A percentile compares a stretch with the other conserved stretches of the same genome.
phyloP scores from a whole-genome alignment of 192 early-diverging fungal species.

The Thamnidium elegans region DNA sequence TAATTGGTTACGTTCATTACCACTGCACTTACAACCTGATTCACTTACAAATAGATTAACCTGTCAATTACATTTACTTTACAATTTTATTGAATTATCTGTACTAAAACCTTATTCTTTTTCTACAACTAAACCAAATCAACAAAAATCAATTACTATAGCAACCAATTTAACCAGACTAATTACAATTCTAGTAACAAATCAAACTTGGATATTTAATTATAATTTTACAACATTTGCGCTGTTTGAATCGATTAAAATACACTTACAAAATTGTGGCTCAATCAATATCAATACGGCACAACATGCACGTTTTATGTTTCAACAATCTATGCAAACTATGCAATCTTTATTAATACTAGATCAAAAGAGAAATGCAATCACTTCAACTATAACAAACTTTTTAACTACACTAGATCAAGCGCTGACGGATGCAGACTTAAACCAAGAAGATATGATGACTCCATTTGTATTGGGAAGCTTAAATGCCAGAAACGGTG shows the following conservation, averaged over 20 bases:
- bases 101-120: constrained; percentile 20
- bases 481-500: neutral
- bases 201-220: constrained; percentile 5
- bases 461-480: constrained; percentile 14
- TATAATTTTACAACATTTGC: neutral
- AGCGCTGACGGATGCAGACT: neutral
- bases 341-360: neutral
- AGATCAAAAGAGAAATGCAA: neutral
- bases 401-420: constrained; percentile 5
- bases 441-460: constrained; percentile 8
- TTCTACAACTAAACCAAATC: constrained; percentile 2
- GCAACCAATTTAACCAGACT: constrained; percentile 30
- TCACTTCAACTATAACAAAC: neutral
- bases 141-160: constrained; percentile 19
- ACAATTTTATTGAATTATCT: constrained; percentile 27
- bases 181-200: neutral
- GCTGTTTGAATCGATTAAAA: neutral
- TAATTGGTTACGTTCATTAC: constrained; percentile 22
- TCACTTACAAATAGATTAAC: constrained; percentile 19
- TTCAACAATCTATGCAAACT: constrained; percentile 20
- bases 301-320: constrained; percentile 22
- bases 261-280: constrained; percentile 13
- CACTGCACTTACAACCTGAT: constrained; percentile 21
- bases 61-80: constrained; percentile 25
- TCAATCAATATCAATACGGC: neutral